Base-by-base conservation (phyloP, 257 asterid genomes). In the Przewalskia tangutica region DNA sequence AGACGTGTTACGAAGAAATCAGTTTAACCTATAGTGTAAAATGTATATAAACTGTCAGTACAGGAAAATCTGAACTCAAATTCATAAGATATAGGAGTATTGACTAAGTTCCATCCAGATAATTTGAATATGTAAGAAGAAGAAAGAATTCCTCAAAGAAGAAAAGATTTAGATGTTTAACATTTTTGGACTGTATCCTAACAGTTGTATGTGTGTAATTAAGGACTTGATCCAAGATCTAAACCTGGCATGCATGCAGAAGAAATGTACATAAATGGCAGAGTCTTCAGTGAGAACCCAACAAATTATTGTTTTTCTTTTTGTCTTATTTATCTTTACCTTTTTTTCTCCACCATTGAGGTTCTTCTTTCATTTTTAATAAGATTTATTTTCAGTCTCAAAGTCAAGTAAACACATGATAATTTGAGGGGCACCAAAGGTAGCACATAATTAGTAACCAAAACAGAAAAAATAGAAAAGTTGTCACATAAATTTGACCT, bases 221-320 rank as follows among this genome's bases (percentile, higher is more conserved):
- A 70, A 70, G 11, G n/a, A n/a, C 58, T n/a, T 70, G 78, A 70
- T 70, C 58, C 38, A 44, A 70, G 78, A 70, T 70, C 78, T 18
- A 70, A 70, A 70, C 36, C 58, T 44, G 78, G 40, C 11, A 44
- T 44, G 78, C 78, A 70, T 70, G 78, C 58, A 70, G 58, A 10
- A 18, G 38, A 70, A n/a, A 46, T 46, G 12, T 18, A 40, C n/a
- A 13, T 4, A 16, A 27, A 32, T 27, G 4, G 70, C 42, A 11
- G 70, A 63, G 32, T 63, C 44, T 32, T 63, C 3, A 63, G 70
- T 63, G 70, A 27, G 42, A 63, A 63, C 18, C 16, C 18, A 27
- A 63, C 70, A 63, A 2, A 63, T 63, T 63, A 16, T 34, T 65
- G 7, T 36, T 70, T 70, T 18, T 44, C 38, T 44, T 44, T 17